Evolutionary conservation across 1,284 basidiomycete species (phyloP).

Genomic region (Calocybe gambosa): DNA sequence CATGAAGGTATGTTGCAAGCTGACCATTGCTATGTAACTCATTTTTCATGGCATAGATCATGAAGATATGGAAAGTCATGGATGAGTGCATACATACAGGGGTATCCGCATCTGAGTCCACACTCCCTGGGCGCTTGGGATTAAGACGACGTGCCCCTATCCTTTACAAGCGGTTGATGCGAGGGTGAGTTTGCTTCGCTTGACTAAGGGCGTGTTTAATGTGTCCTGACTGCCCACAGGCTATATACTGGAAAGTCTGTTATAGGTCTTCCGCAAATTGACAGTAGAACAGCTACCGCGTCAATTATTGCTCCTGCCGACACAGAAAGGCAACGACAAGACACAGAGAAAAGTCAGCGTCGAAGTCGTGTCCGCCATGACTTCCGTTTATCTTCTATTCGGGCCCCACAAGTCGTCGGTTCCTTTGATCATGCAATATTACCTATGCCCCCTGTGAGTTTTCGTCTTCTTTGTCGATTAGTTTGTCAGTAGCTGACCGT

Average conservation of each 20-base stretch:
- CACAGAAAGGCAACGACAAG: slow-evolving; percentile 1
- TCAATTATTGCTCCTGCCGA: slow-evolving; percentile 10
- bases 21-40: background rate
- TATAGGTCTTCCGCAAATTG: slow-evolving; percentile 40
- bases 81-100: slow-evolving; percentile 89
- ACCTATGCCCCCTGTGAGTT: slow-evolving; percentile 73
- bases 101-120: slow-evolving; percentile 72
- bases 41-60: slow-evolving; percentile 38
- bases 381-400: slow-evolving; percentile 14
- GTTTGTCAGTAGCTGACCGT: background rate
- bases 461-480: slow-evolving; percentile 1
- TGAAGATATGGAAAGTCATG: slow-evolving; percentile 89
- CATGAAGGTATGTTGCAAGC: slow-evolving; percentile 46
- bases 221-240: slow-evolving; percentile 24
- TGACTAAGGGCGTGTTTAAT: background rate
- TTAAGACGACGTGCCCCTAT: slow-evolving; percentile 79
- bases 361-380: slow-evolving; percentile 1
- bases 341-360: slow-evolving; percentile 1
- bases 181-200: slow-evolving; percentile 48
- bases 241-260: slow-evolving; percentile 64
- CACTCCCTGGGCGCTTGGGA: slow-evolving; percentile 80
- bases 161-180: slow-evolving; percentile 84
- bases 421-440: slow-evolving; percentile 79
- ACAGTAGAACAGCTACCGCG: slow-evolving; percentile 26
- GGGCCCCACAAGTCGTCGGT: slow-evolving; percentile 60